A percentile compares a stretch with the other conserved stretches of the same genome.
Evolutionary conservation across 768 basidiomycete genomes (phyloP).

Genomic region (Termitomyces heimii): DNA sequence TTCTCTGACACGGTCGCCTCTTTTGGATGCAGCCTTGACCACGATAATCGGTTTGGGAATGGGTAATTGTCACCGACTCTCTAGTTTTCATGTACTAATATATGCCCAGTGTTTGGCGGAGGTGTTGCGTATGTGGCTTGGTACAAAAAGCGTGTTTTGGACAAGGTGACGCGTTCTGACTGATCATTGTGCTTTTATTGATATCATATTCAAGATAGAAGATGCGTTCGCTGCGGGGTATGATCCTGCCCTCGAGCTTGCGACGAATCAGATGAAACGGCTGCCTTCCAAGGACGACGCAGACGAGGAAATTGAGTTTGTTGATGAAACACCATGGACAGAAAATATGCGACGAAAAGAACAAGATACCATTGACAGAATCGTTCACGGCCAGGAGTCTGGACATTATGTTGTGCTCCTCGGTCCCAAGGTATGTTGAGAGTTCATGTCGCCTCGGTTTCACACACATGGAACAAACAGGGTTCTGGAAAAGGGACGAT

Average conservation of each 20-base stretch:
- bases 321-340: slow-evolving; percentile 41
- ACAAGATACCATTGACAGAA: slow-evolving; percentile 70
- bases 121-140: slow-evolving; percentile 68
- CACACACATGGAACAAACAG: slow-evolving; percentile 23
- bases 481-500: slow-evolving; percentile 82
- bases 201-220: slow-evolving; percentile 50
- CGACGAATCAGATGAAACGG: slow-evolving; percentile 36
- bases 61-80: slow-evolving; percentile 29
- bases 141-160: slow-evolving; percentile 80
- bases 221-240: slow-evolving; percentile 75
- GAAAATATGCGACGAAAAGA: slow-evolving; percentile 66
- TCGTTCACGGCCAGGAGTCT: slow-evolving; percentile 66
- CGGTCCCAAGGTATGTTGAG: slow-evolving; percentile 59
- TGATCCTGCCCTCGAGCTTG: slow-evolving; percentile 76
- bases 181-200: background rate
- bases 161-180: slow-evolving; percentile 45
- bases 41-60: slow-evolving; percentile 57
- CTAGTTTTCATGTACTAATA: background rate
- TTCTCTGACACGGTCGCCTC: slow-evolving; percentile 33
- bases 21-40: slow-evolving; percentile 51
- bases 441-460: slow-evolving; percentile 5
- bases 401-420: slow-evolving; percentile 76
- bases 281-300: slow-evolving; percentile 21
- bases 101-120: slow-evolving; percentile 53
- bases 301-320: slow-evolving; percentile 22